These are phyloP conservation scores for Hyphopichia homilentoma DNA, from an alignment of 805 yeast species.

Conservation along the genomic window DNA sequence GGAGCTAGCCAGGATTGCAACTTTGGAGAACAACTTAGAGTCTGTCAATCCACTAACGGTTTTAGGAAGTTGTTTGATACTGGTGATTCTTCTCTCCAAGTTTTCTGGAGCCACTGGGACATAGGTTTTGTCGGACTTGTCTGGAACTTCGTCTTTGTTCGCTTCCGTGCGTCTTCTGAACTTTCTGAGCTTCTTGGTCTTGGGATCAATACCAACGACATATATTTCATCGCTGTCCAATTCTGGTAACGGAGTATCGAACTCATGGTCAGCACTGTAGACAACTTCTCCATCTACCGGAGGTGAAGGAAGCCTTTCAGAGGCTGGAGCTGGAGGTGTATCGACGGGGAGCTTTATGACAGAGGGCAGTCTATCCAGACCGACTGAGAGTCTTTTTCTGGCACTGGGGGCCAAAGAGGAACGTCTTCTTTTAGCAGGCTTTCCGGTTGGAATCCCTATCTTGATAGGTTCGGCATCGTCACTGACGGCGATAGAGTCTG, in stretches of 20 bases:
- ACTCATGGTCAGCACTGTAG: too few relatives aligned
- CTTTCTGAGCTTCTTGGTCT: conserved; percentile 23
- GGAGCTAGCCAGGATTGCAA: conserved; percentile 47
- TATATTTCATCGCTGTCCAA: conserved; percentile 11
- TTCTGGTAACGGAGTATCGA: conserved; percentile 1
- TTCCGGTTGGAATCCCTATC: conserved; percentile 36
- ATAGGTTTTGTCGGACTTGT: conserved; percentile 9
- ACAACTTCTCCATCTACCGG: too few relatives aligned
- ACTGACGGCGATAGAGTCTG: conserved; percentile 26
- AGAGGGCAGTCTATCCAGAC: too few relatives aligned
- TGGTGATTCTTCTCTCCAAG: conserved; percentile 27
- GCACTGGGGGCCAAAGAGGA: conserved; percentile 14
- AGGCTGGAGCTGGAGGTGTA: not conserved
- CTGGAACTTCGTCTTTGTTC: conserved; percentile 10
- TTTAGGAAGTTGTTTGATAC: conserved; percentile 31
- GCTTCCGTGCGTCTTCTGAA: conserved; percentile 14
- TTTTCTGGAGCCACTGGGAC: conserved; percentile 38
- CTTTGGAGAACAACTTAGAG: conserved; percentile 36
- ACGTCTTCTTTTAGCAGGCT: conserved; percentile 25
- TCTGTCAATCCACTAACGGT: conserved; percentile 32
- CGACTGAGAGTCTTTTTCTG: too few relatives aligned
- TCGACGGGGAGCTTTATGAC: not conserved
- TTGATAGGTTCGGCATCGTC: conserved; percentile 21
- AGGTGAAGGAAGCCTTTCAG: too few relatives aligned
- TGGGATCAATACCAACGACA: conserved; percentile 32